A percentile compares a stretch with the other conserved stretches of the same genome.
Conservation (phyloP, 345 rosid genomes). For the Acer negundo region DNA sequence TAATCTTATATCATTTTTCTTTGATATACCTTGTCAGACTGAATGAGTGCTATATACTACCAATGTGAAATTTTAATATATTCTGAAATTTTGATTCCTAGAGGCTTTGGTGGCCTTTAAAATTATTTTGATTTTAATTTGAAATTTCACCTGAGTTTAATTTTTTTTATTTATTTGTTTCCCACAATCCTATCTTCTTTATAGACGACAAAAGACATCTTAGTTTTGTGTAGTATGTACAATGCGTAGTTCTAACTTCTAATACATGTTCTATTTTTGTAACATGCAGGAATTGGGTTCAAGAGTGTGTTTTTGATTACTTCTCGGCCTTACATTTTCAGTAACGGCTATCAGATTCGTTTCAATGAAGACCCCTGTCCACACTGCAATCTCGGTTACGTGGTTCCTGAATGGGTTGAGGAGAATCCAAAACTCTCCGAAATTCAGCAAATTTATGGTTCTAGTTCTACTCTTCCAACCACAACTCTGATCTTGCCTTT, state of each 20-base stretch:
- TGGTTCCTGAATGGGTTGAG: slow-evolving; percentile 83
- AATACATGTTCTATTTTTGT: neutral
- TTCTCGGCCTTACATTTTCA: slow-evolving; percentile 57
- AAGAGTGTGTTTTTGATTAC: slow-evolving; percentile 70
- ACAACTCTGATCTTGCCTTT: slow-evolving; percentile 64
- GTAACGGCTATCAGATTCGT: slow-evolving; percentile 68
- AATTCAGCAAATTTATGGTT: slow-evolving; percentile 53
- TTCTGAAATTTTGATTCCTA: too few relatives aligned
- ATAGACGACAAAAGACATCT: too few relatives aligned
- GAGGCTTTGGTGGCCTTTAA: too few relatives aligned
- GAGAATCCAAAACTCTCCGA: slow-evolving; percentile 50
- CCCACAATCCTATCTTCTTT: too few relatives aligned
- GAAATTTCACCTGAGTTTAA: too few relatives aligned
- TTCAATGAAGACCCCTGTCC: slow-evolving; percentile 69
- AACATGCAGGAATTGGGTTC: slow-evolving; percentile 62
- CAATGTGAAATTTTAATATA: too few relatives aligned
- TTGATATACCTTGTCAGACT: too few relatives aligned
- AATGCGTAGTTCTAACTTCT: neutral
- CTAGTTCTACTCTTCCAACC: slow-evolving; percentile 46
- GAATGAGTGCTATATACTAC: too few relatives aligned
- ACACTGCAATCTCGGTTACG: slow-evolving; percentile 61
- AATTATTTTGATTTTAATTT: too few relatives aligned
- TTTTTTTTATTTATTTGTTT: too few relatives aligned
- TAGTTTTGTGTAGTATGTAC: too few relatives aligned
- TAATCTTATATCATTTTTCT: too few relatives aligned